Percentiles rank a stretch among this genome's conserved stretches.
phyloP scores from a whole-genome alignment of 805 yeast genomes.

The Kodamaea lidongshanica region DNA sequence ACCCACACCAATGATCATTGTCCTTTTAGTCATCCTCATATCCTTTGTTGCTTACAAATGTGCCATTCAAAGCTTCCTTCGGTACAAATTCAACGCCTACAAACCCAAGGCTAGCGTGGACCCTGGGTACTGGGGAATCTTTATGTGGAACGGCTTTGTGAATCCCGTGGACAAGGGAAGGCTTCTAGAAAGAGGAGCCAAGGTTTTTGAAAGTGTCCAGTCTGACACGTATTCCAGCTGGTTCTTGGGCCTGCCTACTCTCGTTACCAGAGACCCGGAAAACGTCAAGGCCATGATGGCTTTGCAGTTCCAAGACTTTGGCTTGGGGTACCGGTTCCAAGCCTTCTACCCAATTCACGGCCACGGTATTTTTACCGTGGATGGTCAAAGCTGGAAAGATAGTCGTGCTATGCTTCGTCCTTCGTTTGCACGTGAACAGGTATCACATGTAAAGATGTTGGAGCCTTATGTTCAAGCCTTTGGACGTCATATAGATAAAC shows the following conservation, averaged over 20 bases:
- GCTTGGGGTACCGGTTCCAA: conserved; percentile 13
- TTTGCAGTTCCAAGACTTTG: conserved; percentile 17
- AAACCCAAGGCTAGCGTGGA: too few relatives aligned
- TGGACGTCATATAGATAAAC: conserved; percentile 8
- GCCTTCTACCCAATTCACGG: conserved; percentile 14
- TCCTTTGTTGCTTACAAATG: too few relatives aligned
- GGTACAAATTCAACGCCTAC: too few relatives aligned
- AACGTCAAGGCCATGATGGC: conserved; percentile 18
- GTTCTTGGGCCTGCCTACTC: conserved; percentile 3
- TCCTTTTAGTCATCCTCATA: too few relatives aligned
- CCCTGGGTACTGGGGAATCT: too few relatives aligned
- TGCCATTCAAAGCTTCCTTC: too few relatives aligned
- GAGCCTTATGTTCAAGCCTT: conserved; percentile 13
- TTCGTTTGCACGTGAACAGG: conserved; percentile 16
- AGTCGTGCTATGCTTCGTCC: conserved; percentile 18
- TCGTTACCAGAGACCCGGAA: conserved; percentile 16
- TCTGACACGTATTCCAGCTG: too few relatives aligned
- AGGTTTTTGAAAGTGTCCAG: too few relatives aligned
- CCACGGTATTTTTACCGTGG: conserved; percentile 18
- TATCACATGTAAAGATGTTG: conserved; percentile 13
- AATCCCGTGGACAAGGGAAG: too few relatives aligned
- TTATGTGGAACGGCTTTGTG: too few relatives aligned
- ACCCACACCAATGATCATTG: too few relatives aligned
- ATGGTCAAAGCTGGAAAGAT: conserved; percentile 18
- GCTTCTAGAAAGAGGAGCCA: too few relatives aligned